phyloP scores from a whole-genome alignment of 1,284 basidiomycete genomes.

The Vanrija pseudolonga region DNA sequence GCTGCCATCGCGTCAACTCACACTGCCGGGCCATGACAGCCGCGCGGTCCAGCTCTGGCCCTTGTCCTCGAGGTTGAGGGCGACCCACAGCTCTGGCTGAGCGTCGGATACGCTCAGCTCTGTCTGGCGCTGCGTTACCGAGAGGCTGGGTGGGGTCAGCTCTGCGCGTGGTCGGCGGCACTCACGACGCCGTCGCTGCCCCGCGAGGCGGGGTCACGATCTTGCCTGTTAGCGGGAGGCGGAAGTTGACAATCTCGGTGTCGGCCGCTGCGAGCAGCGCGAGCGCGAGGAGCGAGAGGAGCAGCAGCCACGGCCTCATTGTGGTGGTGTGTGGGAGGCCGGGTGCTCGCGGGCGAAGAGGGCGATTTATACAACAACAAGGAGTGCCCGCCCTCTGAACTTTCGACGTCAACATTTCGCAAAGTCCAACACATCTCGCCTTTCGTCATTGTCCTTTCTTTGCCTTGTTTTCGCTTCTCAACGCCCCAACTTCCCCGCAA shows the following conservation, averaged over 20 bases:
- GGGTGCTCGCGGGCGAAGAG: background rate
- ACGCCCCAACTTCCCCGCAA: background rate
- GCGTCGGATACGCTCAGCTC: slow-evolving; percentile 11
- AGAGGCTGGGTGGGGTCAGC: background rate
- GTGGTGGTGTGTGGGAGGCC: background rate
- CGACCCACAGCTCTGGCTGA: slow-evolving; percentile 16
- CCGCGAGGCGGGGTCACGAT: background rate
- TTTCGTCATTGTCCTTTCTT: background rate
- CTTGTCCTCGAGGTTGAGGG: slow-evolving; percentile 11
- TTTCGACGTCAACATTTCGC: background rate
- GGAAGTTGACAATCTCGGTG: slow-evolving; percentile 42
- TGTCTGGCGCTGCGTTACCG: background rate
- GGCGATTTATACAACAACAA: background rate
- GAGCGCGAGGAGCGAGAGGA: background rate
- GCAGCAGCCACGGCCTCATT: background rate
- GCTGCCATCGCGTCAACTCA: slow-evolving; percentile 8
- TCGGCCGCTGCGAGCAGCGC: slow-evolving; percentile 20
- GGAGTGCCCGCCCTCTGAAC: background rate
- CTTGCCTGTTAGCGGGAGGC: slow-evolving; percentile 15
- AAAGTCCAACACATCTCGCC: background rate
- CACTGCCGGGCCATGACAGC: slow-evolving; percentile 35
- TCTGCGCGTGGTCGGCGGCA: background rate
- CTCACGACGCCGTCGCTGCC: background rate
- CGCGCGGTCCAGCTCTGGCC: slow-evolving; percentile 32
- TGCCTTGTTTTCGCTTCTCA: background rate